Conservation (phyloP, 1,284 basidiomycete species). For the Coniophora puteana region DNA sequence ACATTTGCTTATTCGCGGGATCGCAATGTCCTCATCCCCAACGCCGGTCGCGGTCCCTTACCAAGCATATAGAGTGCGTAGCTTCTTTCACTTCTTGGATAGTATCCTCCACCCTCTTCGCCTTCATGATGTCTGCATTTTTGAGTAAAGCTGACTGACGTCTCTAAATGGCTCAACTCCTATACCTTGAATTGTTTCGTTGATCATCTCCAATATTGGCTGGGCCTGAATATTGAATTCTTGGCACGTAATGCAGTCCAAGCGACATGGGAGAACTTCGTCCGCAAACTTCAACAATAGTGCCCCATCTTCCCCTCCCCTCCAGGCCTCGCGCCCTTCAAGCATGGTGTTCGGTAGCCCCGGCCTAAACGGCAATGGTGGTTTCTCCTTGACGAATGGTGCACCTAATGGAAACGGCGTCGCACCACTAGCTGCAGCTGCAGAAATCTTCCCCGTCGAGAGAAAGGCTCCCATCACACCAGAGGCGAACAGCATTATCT, state of each 20-base stretch:
- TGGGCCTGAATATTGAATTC: too few species aligned
- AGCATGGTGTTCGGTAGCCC: too few species aligned
- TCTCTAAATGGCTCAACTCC: constrained; percentile 28
- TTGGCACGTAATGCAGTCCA: too few species aligned
- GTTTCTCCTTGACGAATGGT: too few species aligned
- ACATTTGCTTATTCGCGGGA: constrained; percentile 3
- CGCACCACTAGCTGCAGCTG: constrained; percentile 4
- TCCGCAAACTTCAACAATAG: too few species aligned
- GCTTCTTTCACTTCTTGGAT: constrained; percentile 6
- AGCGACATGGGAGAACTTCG: too few species aligned
- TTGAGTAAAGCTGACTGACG: constrained; percentile 28
- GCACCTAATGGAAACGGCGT: constrained; percentile 1
- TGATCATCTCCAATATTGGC: constrained; percentile 18
- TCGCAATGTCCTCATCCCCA: constrained; percentile 8
- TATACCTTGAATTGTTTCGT: constrained; percentile 22
- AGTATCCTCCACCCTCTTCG: constrained; percentile 8
- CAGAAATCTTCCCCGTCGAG: constrained; percentile 6
- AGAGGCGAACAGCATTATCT: constrained; percentile 7
- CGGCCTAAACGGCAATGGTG: too few species aligned
- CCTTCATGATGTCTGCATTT: constrained; percentile 37
- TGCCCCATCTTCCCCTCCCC: too few species aligned
- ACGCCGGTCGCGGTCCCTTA: constrained; percentile 49
- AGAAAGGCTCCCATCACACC: constrained; percentile 7
- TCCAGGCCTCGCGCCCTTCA: too few species aligned
- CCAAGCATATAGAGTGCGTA: constrained; percentile 68